Conservation (phyloP, 345 rosid genomes). For the Pugionium dolabratum region DNA sequence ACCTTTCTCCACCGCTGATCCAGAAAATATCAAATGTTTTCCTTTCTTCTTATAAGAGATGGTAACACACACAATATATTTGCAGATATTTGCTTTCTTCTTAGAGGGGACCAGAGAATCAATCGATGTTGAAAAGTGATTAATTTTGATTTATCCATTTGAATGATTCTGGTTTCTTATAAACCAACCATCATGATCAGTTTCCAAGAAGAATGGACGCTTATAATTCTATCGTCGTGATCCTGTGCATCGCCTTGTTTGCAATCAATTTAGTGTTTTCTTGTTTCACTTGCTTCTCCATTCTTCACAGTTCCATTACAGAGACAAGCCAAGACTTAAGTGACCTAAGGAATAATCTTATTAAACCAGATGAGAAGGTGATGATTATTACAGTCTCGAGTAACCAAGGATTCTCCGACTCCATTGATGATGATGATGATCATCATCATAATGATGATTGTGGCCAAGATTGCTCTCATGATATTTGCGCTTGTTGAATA, state of each 20-base stretch:
- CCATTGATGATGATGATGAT: conserved; percentile 20
- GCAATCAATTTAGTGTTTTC: conserved; percentile 36
- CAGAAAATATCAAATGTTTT: neutral
- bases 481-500: conserved; percentile 39
- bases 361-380: conserved; percentile 34
- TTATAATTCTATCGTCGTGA: conserved; percentile 33
- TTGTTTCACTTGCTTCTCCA: conserved; percentile 38
- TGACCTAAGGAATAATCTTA: conserved; percentile 32
- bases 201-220: conserved; percentile 35
- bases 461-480: conserved; percentile 35
- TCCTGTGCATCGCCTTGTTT: conserved; percentile 34
- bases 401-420: conserved; percentile 27
- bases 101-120: conserved; percentile 27
- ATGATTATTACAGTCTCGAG: conserved; percentile 25
- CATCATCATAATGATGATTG: conserved; percentile 8
- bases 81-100: conserved; percentile 32
- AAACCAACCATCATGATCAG: conserved; percentile 35
- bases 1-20: conserved; percentile 38
- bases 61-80: conserved; percentile 13
- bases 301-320: conserved; percentile 19
- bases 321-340: conserved; percentile 21
- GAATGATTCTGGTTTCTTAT: conserved; percentile 18
- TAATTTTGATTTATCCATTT: conserved; percentile 26
- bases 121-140: conserved; percentile 2
- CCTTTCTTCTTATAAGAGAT: conserved; percentile 34